These are phyloP conservation scores for Tricholoma flavovirens DNA, from an alignment of 768 basidiomycete genomes.

Conservation along the genomic window DNA sequence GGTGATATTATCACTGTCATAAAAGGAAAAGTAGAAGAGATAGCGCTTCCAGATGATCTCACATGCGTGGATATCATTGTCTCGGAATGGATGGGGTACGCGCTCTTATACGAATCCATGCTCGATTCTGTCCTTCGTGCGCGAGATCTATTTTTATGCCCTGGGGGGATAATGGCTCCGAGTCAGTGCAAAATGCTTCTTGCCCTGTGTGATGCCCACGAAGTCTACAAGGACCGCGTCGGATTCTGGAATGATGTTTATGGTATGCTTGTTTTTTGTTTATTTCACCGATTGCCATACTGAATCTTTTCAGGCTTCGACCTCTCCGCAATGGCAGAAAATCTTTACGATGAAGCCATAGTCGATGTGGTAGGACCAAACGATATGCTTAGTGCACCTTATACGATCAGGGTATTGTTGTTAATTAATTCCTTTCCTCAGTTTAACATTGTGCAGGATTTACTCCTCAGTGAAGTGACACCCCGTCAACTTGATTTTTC, in stretches of 20 bases:
- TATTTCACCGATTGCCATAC: background rate
- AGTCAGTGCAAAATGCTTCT: constrained; percentile 85
- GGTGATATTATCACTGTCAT: constrained; percentile 80
- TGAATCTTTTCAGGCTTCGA: constrained; percentile 64
- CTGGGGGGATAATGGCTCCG: constrained; percentile 82
- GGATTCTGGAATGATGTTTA: constrained; percentile 91
- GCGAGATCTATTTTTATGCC: constrained; percentile 77
- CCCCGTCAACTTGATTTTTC: constrained; percentile 74
- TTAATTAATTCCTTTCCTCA: background rate
- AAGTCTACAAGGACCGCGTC: constrained; percentile 75
- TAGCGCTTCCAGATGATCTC: constrained; percentile 64
- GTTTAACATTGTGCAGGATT: constrained; percentile 48
- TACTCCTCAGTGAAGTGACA: constrained; percentile 61
- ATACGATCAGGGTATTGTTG: constrained; percentile 55
- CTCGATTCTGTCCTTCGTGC: constrained; percentile 90
- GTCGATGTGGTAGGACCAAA: constrained; percentile 72
- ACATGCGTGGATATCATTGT: constrained; percentile 89
- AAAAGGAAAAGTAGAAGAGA: constrained; percentile 86
- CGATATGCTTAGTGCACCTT: constrained; percentile 58
- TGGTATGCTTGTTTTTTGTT: constrained; percentile 40
- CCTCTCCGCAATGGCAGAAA: constrained; percentile 72
- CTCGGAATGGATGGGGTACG: constrained; percentile 98
- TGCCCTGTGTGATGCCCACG: constrained; percentile 71
- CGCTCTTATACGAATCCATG: constrained; percentile 93
- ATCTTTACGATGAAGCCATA: constrained; percentile 75